Evolutionary conservation across 129 eudicot genomes (phyloP), one percentile per base, ranked within the genome.

Genomic region (Artemisia tridentata): DNA sequence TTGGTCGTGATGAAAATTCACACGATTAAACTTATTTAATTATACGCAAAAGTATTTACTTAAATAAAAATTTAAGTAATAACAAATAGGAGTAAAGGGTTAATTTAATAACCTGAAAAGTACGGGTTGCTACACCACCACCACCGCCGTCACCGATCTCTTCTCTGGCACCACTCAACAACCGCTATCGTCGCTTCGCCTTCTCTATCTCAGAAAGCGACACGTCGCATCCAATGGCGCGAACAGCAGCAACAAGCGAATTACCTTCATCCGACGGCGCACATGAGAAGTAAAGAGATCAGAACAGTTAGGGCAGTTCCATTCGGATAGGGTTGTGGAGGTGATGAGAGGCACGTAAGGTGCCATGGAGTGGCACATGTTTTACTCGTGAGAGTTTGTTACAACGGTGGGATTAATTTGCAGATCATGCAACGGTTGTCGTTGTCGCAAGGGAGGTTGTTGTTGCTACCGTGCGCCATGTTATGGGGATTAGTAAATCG

Each of bases 281-380:
- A 72, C 60, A 48, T 47, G 17, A 63, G 81, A 74, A 16, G 85
- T 27, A 11, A 54, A 21, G 29, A 84, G 83, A 31, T 54, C 55
- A 7, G 91, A 76, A 52, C 98, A 92, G 70, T 92, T 96, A 0
- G 98, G 98, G 56, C 98, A 92, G 75, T 84, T 95, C 83, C 88
- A 92, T 11, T 73, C 76, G 34, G 85, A 80, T 70, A 83, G 87
- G 82, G 88, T 86, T 72, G 62, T 4, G 95, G 91, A 15, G 76
- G 78, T 7, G 53, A 47, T 1, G 81, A 79, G 12, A 92, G 87
- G 46, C 98, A 92, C 8, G 65, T 49, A 13, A 86, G 77, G 72
- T 92, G 98, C 98, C 98, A 92, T 0, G 98, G 96, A 29, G 98
- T 86, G 51, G 74, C 86, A 63, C 98, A 92, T 45, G 89, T 92